These are phyloP conservation scores for Mycena polygramma DNA, from an alignment of 768 basidiomycete species.

Conservation along the genomic window DNA sequence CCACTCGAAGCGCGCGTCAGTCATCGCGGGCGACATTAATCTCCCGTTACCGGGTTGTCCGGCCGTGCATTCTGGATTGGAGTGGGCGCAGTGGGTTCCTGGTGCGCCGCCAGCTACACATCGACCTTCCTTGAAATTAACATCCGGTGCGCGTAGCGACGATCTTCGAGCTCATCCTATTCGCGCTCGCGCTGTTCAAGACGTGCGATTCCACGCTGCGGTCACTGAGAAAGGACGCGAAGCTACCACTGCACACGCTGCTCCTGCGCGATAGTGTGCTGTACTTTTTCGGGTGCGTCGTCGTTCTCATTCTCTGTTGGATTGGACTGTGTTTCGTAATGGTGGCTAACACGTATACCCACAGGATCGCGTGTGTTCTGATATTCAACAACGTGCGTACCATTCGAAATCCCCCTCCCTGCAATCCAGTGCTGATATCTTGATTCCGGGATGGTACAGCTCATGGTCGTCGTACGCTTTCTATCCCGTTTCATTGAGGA, in stretches of 20 bases:
- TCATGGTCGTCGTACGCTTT: constrained; percentile 55
- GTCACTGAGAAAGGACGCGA: constrained; percentile 41
- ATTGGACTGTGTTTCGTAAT: background rate
- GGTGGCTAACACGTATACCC: too few species aligned
- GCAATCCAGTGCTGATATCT: background rate
- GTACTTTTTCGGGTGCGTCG: constrained; percentile 59
- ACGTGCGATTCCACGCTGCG: constrained; percentile 34
- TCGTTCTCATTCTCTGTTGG: background rate
- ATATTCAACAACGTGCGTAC: constrained; percentile 56
- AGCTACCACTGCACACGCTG: constrained; percentile 48
- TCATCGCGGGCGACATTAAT: constrained; percentile 52
- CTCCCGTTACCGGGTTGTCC: constrained; percentile 59
- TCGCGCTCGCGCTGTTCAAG: constrained; percentile 55
- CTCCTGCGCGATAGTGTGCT: constrained; percentile 59
- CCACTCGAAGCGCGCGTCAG: constrained; percentile 47
- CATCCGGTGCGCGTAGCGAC: constrained; percentile 7
- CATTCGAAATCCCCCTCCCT: constrained; percentile 50
- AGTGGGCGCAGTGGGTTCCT: constrained; percentile 62
- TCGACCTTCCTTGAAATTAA: background rate
- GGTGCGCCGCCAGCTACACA: constrained; percentile 41
- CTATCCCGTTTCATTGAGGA: background rate
- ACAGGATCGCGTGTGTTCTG: constrained; percentile 54
- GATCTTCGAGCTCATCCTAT: constrained; percentile 56
- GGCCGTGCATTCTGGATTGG: constrained; percentile 54
- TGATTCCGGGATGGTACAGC: background rate